Evolutionary conservation across 2,329 filamentous ascomycete species (phyloP), one percentile per base, ranked within the genome.

Genomic region (Cadophora sp.): DNA sequence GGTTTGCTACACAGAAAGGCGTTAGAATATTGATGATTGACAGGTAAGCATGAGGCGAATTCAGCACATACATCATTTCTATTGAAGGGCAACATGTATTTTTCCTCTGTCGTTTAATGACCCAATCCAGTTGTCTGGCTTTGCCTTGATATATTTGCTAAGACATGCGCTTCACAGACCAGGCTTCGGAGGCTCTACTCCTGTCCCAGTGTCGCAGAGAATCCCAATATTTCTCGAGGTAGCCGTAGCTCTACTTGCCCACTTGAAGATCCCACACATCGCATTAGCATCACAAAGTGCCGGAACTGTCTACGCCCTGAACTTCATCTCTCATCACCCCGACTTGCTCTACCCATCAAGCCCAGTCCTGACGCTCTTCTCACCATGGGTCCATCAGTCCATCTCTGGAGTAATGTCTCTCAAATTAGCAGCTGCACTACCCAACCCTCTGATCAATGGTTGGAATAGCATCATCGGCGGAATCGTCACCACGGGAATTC

Each of bases 301-400:
- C 0, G 82, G 82, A 1, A 80, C 80, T 0, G 74, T 82, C 1
- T 83, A 81, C 66, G 68, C 77, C 4, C 72, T 84, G 27, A 83
- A 83, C 63, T 79, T 80, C 4, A 71, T 83, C 20, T 71, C 71
- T 39, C 69, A 75, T 8, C 72, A 75, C 39, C 78, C 76, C 5
- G 59, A 75, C 6, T 70, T 82, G 22, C 73, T 82, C 20, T 70
- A 50, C 24, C 67, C 72, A 73, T 55, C 74, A 66, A 27, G 73
- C 71, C 65, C 70, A 50, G 62, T 74, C 72, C 7, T 81, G 67
- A 71, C 74, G 71, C 50, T 79, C 47, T 71, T 76, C 73, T 76
- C 58, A 73, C 68, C 73, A 65, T 84, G 79, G 77, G 80, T 83
- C 3, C 78, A 81, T 61, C 76, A 77, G 56, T 71, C 75, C 3